Evolutionary conservation across 2,329 filamentous ascomycete genomes (phyloP), one percentile per base, ranked within the genome.

Genomic region (Microascus cirrosus): DNA sequence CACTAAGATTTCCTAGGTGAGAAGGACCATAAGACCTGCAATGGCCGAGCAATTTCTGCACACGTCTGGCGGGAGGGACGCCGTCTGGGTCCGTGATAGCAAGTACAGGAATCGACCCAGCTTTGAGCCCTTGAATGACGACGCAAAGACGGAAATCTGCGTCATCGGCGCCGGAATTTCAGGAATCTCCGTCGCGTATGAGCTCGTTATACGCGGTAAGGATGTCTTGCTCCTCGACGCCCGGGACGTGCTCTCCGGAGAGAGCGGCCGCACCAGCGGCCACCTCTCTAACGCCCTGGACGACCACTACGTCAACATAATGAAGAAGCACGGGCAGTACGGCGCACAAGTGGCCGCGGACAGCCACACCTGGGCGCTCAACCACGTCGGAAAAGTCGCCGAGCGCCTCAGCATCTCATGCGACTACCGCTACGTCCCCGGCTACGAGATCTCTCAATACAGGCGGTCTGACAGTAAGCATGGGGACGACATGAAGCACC

Each of bases 221-320:
- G 67, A 75, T 2, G 78, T 82, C 0, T 70, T 76, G 2, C 68
- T 83, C 62, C 68, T 83, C 12, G 80, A 83, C 61, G 78, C 78
- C 8, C 74, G 79, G 5, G 73, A 81, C n/a, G 70, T 78, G 2
- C 66, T 82, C 0, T 75, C 77, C 2, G 79, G 80, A 2, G 80
- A 83, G 64, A 76, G 74, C 0, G 78, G 78, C 1, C 69, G 80
- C 4, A 83, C 79, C 0, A 77, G 72, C 50, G 80, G 80, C 0
- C 80, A 83, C 62, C 65, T 83, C 34, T 73, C 78, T 2, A 82
- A 74, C 59, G 76, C 76, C 3, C 67, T 83, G 2, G 80, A 83
- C 34, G 79, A 81, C 56, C 74, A 75, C 2, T 83, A 80, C 59
- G 62, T 70, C 1, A 70, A 74, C 25, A 80, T 83, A 56, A 71